Conservation (phyloP, 768 basidiomycete genomes). For the Podaxis carcinomalis region DNA sequence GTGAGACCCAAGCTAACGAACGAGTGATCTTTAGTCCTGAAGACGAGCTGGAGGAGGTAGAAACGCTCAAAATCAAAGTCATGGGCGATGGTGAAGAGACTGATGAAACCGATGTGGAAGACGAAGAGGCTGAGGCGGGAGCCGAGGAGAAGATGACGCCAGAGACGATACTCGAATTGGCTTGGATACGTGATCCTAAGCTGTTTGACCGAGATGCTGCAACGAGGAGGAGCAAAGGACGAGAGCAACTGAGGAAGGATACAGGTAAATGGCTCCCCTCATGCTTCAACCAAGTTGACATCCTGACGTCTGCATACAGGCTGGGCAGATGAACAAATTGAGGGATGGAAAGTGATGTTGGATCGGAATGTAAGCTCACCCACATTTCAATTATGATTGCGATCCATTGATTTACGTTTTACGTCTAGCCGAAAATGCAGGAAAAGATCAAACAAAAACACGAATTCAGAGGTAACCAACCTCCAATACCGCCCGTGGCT, state of each 20-base stretch:
- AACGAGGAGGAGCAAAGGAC: constrained; percentile 65
- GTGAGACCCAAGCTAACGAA: background rate
- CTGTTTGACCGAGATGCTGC: constrained; percentile 73
- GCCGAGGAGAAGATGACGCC: constrained; percentile 25
- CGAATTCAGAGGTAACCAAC: constrained; percentile 66
- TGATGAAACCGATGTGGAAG: constrained; percentile 31
- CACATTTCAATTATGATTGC: background rate
- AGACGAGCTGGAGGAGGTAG: constrained; percentile 16
- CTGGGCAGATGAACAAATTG: constrained; percentile 82
- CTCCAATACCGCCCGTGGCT: constrained; percentile 6
- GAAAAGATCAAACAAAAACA: constrained; percentile 72
- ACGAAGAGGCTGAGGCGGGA: constrained; percentile 23
- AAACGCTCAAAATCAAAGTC: constrained; percentile 36
- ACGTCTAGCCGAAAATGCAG: constrained; percentile 56
- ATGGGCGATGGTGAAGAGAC: constrained; percentile 56
- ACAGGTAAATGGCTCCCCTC: constrained; percentile 45
- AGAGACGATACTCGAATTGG: constrained; percentile 69
- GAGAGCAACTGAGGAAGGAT: constrained; percentile 60
- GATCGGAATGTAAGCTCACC: constrained; percentile 70
- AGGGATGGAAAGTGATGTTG: constrained; percentile 89
- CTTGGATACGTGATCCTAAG: constrained; percentile 71
- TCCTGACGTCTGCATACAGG: constrained; percentile 30
- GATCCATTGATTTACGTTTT: background rate
- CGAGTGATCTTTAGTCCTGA: constrained; percentile 8
- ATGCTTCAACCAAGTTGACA: background rate